Conservation (phyloP, 306 rosid genomes). For the Cucurbita ficifolia region DNA sequence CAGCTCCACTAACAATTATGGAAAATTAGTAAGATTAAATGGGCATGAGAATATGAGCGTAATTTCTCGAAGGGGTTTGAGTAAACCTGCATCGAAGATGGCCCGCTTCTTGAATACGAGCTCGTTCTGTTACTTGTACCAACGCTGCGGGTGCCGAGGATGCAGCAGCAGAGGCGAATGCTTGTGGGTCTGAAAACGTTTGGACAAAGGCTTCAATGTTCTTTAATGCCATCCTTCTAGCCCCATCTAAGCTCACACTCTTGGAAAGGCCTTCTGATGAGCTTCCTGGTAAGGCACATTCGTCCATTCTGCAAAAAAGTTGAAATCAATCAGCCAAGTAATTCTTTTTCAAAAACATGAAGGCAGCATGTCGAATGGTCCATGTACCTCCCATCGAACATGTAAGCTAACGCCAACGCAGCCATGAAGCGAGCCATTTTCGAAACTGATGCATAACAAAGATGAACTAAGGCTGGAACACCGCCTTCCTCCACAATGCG, state of each 20-base stretch:
- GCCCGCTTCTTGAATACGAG: constrained; percentile 95
- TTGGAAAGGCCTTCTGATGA: constrained; percentile 65
- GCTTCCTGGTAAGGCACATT: constrained; percentile 54
- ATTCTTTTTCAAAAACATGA: neutral
- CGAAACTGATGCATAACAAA: constrained; percentile 81
- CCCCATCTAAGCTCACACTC: constrained; percentile 88
- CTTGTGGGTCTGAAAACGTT: constrained; percentile 74
- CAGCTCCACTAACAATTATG: constrained; percentile 58
- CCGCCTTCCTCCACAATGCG: constrained; percentile 99
- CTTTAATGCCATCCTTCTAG: constrained; percentile 84
- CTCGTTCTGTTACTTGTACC: constrained; percentile 81
- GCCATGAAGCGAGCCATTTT: constrained; percentile 99
- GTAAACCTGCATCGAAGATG: constrained; percentile 96
- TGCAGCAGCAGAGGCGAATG: constrained; percentile 77
- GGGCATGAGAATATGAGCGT: neutral
- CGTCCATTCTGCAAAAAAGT: constrained; percentile 81
- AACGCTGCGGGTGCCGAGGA: constrained; percentile 85
- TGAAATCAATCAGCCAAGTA: neutral
- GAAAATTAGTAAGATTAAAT: neutral
- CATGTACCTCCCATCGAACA: constrained; percentile 95
- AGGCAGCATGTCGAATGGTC: neutral
- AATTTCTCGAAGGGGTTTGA: constrained; percentile 7
- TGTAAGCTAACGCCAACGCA: constrained; percentile 93
- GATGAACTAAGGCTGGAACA: constrained; percentile 85
- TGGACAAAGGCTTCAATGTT: constrained; percentile 84